phyloP scores from a whole-genome alignment of 441 rosid genomes.

The Hura crepitans region DNA sequence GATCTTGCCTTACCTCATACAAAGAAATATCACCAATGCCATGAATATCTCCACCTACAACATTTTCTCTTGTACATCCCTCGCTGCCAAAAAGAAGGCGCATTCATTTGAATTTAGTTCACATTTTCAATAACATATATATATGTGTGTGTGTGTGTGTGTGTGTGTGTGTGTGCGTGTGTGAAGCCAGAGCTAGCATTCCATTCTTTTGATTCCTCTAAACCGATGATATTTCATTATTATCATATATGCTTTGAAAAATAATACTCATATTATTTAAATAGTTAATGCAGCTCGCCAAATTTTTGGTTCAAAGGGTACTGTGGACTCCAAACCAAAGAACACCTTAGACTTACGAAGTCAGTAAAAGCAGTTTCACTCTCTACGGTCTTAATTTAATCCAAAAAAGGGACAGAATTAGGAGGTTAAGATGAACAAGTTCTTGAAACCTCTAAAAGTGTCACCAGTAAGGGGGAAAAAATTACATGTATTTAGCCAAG shows the following conservation, averaged over 20 bases:
- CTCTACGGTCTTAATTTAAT: not conserved
- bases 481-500: constrained; percentile 58
- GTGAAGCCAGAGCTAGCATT: not conserved
- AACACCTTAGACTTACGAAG: not conserved
- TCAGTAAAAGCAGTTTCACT: not conserved
- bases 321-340: not conserved
- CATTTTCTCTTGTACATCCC: constrained; percentile 30
- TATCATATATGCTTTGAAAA: not conserved
- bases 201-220: not conserved
- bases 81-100: constrained; percentile 37
- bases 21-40: constrained; percentile 18
- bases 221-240: no score
- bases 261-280: not conserved
- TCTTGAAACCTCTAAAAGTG: not conserved
- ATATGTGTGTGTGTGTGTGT: no score
- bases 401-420: not conserved
- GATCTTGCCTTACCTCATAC: constrained; percentile 24
- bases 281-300: not conserved
- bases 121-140: not conserved
- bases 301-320: not conserved
- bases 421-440: not conserved
- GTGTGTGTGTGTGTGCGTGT: no score
- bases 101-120: not conserved
- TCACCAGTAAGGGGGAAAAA: constrained; percentile 2
- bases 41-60: constrained; percentile 15